Evolutionary conservation across 2,329 filamentous ascomycete species (phyloP).

Genomic region (Fusarium veterinarium): DNA sequence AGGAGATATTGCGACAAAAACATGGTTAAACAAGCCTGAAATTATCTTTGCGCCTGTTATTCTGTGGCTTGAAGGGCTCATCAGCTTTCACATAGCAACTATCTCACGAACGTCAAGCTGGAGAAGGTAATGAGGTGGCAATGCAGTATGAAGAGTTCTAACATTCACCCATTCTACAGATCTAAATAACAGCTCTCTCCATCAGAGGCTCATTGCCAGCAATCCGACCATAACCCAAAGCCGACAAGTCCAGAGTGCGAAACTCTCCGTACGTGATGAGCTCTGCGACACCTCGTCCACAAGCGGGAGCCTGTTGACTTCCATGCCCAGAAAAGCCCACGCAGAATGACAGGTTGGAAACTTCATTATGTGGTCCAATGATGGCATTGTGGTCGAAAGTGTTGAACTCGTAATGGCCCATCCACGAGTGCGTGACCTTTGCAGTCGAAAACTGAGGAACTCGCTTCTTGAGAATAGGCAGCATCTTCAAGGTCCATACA

Average conservation of each 20-base stretch:
- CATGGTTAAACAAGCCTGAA: too few species aligned
- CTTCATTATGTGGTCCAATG: constrained; percentile 11
- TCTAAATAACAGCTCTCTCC: constrained; percentile 1
- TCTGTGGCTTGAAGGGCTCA: fast-evolving
- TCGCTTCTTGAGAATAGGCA: constrained; percentile 13
- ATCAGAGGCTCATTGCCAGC: constrained; percentile 4
- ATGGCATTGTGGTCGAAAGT: constrained; percentile 24
- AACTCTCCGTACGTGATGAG: constrained; percentile 18
- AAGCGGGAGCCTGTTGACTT: constrained; percentile 19
- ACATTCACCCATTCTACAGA: neutral
- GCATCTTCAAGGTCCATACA: constrained; percentile 21
- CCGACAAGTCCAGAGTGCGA: constrained; percentile 12
- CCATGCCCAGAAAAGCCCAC: constrained; percentile 15
- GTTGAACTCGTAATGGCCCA: constrained; percentile 27
- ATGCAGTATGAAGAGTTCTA: neutral
- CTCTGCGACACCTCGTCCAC: constrained; percentile 14
- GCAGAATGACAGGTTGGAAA: constrained; percentile 3
- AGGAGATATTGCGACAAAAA: too few species aligned
- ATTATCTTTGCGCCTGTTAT: neutral
- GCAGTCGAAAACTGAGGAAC: constrained; percentile 17
- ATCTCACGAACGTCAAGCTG: neutral
- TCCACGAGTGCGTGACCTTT: constrained; percentile 18
- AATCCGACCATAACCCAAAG: constrained; percentile 8
- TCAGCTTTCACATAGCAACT: neutral
- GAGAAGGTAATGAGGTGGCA: too few species aligned